These are phyloP conservation scores for Prunus armeniaca DNA, from an alignment of 306 rosid species.

Conservation along the genomic window DNA sequence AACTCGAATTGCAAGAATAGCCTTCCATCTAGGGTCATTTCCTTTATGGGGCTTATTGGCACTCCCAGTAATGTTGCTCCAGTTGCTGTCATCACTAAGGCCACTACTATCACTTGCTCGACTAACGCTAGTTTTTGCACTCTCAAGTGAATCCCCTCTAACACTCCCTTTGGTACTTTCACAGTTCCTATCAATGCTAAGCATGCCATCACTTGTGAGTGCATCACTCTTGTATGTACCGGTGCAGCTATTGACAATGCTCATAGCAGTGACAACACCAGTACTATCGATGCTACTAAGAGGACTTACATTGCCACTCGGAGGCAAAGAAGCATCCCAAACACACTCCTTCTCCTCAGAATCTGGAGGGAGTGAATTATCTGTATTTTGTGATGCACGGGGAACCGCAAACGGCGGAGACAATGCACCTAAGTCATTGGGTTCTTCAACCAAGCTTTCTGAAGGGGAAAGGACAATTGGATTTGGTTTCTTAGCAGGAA, in stretches of 20 bases:
- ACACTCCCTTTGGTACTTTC: slow-evolving; percentile 80
- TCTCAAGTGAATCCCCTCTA: slow-evolving; percentile 94
- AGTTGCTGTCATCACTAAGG: slow-evolving; percentile 92
- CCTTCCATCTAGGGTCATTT: slow-evolving; percentile 99
- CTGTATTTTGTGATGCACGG: slow-evolving; percentile 66
- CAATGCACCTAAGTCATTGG: slow-evolving; percentile 45
- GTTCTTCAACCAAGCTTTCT: slow-evolving; percentile 62
- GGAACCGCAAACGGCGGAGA: slow-evolving; percentile 54
- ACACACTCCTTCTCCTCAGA: slow-evolving; percentile 93
- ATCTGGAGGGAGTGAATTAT: slow-evolving; percentile 62
- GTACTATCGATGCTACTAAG: slow-evolving; percentile 91
- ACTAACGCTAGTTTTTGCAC: slow-evolving; percentile 91
- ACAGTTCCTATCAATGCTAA: slow-evolving; percentile 81
- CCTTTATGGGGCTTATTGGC: slow-evolving; percentile 99
- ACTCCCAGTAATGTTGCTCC: slow-evolving; percentile 97
- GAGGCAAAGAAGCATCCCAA: slow-evolving; percentile 99
- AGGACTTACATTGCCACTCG: slow-evolving; percentile 97
- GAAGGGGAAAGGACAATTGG: slow-evolving; percentile 56
- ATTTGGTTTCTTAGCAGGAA: slow-evolving; percentile 61
- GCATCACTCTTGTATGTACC: slow-evolving; percentile 86
- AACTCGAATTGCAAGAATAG: slow-evolving; percentile 88
- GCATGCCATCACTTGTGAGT: slow-evolving; percentile 81
- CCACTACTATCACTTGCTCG: slow-evolving; percentile 96
- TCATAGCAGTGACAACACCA: slow-evolving; percentile 92
- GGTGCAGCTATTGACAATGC: slow-evolving; percentile 85